Evolutionary conservation across 176 grass and related monocot species (phyloP), one percentile per base, ranked within the genome.

Genomic region (Rhynchospora pubera): DNA sequence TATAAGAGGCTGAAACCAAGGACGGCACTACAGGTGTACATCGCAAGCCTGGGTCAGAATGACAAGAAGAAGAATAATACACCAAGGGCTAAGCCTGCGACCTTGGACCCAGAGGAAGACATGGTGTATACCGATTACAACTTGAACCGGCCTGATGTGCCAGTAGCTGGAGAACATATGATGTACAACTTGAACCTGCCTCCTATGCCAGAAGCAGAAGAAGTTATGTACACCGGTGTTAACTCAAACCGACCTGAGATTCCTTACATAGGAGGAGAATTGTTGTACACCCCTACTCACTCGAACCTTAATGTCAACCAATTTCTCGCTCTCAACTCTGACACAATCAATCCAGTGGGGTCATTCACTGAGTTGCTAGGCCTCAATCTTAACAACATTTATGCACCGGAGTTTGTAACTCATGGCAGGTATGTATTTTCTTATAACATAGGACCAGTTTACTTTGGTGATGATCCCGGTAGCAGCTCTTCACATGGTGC

Each of bases 11-110:
- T 61, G 18, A 82, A 30, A 50, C 45, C 21, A 30, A 66, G 32
- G n/a, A 65, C 74, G 1, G 2, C n/a, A 6, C 57, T 85, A 32
- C 84, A 85, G 12, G 18, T 66, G 13, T 85, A 85, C 60, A 85
- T 85, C 11, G 79, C 44, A 23, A 65, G 8, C 6, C 19, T 82
- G 1, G 59, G 19, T 50, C 79, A 32, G 4, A 48, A 11, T 64
- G 32, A 12, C 23, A 42, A 50, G 52, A 61, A 66, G 11, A 26
- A 1, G 16, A 50, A 12, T 11, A 62, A 5, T 24, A 39, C 43
- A 26, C 14, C 21, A 10, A 13, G 24, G 47, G 57, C 28, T 47
- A 9, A 22, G 1, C 42, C 53, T 10, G 24, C 57, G 24, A 42
- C 48, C 18, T 39, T n/a, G 2, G 45, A 24, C 55, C 58, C 78